Percentiles rank a stretch among this genome's conserved stretches.
Evolutionary conservation across 495 filamentous ascomycete genomes (phyloP).

Genomic region (Podospora australis): DNA sequence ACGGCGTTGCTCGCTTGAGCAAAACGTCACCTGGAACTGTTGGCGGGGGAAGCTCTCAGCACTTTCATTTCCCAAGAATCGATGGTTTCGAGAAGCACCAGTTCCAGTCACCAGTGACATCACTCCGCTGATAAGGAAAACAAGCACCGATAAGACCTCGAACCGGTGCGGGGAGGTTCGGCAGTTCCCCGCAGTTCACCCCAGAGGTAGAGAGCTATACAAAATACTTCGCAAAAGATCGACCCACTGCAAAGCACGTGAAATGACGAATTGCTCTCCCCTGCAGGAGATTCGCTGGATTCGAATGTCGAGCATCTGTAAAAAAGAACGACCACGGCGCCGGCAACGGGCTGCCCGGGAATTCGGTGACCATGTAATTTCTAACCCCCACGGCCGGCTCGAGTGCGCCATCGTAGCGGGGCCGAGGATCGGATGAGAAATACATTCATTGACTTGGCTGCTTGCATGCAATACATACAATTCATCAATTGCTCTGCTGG

Average conservation of each 20-base stretch:
- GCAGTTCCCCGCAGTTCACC: too few relatives aligned
- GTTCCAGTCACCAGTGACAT: background rate
- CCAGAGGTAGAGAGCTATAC: too few relatives aligned
- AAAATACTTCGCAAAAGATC: background rate
- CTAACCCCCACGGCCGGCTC: too few relatives aligned
- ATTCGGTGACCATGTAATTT: too few relatives aligned
- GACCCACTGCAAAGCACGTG: slow-evolving; percentile 19
- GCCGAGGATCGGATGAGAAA: background rate
- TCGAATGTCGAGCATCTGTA: background rate
- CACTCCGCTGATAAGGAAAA: slow-evolving; percentile 2
- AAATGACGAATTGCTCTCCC: slow-evolving; percentile 24
- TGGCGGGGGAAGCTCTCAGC: too few relatives aligned
- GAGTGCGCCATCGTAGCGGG: background rate
- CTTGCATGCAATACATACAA: too few relatives aligned
- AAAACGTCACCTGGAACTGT: too few relatives aligned
- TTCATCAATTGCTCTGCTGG: too few relatives aligned
- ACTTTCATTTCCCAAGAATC: too few relatives aligned
- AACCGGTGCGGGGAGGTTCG: background rate
- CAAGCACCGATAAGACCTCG: too few relatives aligned
- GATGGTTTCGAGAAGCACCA: too few relatives aligned
- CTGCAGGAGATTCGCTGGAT: background rate
- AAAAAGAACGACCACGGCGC: slow-evolving; percentile 7
- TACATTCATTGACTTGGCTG: background rate
- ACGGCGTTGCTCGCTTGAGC: too few relatives aligned
- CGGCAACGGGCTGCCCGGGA: slow-evolving; percentile 9